Conservation (phyloP, 2,329 filamentous ascomycete genomes). For the Aureobasidium vineae region DNA sequence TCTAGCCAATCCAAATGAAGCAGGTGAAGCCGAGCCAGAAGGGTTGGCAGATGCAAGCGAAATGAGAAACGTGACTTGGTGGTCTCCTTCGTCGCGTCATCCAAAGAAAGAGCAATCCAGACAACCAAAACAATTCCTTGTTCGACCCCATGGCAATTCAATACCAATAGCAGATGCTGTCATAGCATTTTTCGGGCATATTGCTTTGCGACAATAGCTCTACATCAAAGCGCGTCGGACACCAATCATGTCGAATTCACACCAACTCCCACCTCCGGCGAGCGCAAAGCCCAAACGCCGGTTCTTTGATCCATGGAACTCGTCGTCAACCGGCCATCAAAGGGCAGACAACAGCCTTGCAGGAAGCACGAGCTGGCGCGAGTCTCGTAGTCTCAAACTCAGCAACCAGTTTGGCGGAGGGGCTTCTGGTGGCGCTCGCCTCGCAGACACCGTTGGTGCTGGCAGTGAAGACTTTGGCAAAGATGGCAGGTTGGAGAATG, state of each 20-base stretch:
- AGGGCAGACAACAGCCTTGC: conserved; percentile 65
- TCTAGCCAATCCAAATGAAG: background rate
- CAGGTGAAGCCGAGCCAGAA: background rate
- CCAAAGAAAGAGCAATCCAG: background rate
- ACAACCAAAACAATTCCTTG: background rate
- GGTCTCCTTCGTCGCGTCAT: conserved; percentile 16
- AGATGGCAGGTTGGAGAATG: conserved; percentile 53
- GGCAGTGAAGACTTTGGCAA: conserved; percentile 58
- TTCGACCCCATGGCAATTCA: background rate
- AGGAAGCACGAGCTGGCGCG: conserved; percentile 66
- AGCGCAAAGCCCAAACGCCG: conserved; percentile 96
- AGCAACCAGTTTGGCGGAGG: conserved; percentile 63
- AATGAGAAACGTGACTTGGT: conserved; percentile 25
- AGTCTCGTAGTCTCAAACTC: conserved; percentile 67
- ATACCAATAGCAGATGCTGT: background rate
- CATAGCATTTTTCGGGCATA: background rate
- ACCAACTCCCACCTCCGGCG: conserved; percentile 40
- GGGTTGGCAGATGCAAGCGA: background rate
- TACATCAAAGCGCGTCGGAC: background rate
- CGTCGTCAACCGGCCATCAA: conserved; percentile 83
- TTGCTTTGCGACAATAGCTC: background rate
- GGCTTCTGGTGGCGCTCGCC: conserved; percentile 55
- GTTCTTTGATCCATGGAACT: conserved; percentile 96
- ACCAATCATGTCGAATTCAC: background rate
- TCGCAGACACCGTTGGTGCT: conserved; percentile 64